A percentile compares a stretch with the other conserved stretches of the same genome.
phyloP scores from a whole-genome alignment of 2,329 filamentous ascomycete species.

The Westerdykella ornata region DNA sequence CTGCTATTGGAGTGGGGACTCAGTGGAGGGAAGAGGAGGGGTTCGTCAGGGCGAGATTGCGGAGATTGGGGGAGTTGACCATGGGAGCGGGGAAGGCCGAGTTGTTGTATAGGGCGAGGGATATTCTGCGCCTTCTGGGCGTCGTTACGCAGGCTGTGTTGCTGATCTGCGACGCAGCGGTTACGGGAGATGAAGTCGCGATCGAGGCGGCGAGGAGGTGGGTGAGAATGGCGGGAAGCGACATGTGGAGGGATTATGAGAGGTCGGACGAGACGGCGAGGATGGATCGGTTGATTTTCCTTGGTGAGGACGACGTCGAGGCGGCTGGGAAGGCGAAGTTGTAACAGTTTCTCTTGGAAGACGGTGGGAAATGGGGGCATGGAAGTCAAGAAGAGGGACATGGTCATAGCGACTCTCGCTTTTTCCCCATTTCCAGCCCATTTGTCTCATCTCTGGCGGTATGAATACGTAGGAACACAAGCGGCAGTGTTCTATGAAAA shows the following conservation, averaged over 20 bases:
- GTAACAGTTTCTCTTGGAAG: too few species aligned
- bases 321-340: too few species aligned
- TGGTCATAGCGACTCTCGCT: too few species aligned
- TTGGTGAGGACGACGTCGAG: conserved; percentile 5
- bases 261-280: not conserved
- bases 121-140: conserved; percentile 25
- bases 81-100: conserved; percentile 13
- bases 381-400: too few species aligned
- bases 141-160: conserved; percentile 34
- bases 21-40: conserved; percentile 8
- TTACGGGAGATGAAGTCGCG: conserved; percentile 28
- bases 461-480: too few species aligned
- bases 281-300: conserved; percentile 18
- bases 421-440: too few species aligned
- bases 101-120: conserved; percentile 21
- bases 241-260: conserved; percentile 3
- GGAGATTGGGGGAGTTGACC: conserved; percentile 6
- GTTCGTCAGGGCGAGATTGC: conserved; percentile 9
- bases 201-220: conserved; percentile 35
- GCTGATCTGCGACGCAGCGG: conserved; percentile 35
- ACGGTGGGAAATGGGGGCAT: too few species aligned
- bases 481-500: too few species aligned
- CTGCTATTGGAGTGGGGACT: conserved; percentile 1
- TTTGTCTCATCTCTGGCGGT: too few species aligned
- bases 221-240: conserved; percentile 5